Percentiles rank a stretch among this genome's conserved stretches.
These are phyloP conservation scores for Colletotrichum plurivorum DNA, from an alignment of 2,329 filamentous ascomycete species.

Conservation along the genomic window DNA sequence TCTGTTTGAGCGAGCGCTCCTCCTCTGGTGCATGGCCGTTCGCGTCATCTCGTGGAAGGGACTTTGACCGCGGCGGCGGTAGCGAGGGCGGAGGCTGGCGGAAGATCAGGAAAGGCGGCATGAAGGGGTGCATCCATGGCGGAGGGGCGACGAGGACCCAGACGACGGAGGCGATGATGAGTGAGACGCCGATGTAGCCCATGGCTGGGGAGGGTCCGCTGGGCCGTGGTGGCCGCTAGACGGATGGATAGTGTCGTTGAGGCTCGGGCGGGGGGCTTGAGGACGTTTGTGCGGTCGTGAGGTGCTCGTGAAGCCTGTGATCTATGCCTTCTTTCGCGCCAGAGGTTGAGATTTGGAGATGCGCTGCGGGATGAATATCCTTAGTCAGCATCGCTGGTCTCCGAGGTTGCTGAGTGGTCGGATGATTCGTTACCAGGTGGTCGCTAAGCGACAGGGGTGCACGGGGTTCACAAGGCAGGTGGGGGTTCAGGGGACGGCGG, in stretches of 20 bases:
- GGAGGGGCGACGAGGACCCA: constrained; percentile 69
- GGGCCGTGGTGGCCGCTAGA: not conserved
- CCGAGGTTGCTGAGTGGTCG: constrained; percentile 12
- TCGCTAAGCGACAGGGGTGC: constrained; percentile 21
- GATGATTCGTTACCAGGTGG: not conserved
- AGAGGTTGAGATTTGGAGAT: constrained; percentile 4
- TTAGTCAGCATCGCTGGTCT: constrained; percentile 20
- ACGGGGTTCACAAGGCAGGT: constrained; percentile 14
- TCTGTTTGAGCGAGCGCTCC: not conserved
- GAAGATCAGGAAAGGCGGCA: constrained; percentile 56
- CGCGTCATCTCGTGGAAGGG: constrained; percentile 24
- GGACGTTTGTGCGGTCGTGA: not conserved
- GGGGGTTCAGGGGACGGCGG: constrained; percentile 29
- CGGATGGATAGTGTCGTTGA: not conserved
- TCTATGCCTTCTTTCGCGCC: not conserved
- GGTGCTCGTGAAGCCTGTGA: not conserved
- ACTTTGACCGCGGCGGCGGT: constrained; percentile 18
- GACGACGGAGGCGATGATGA: constrained; percentile 73
- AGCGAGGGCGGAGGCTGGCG: constrained; percentile 19
- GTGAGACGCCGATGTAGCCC: constrained; percentile 72
- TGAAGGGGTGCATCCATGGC: constrained; percentile 61
- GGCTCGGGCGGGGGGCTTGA: not conserved
- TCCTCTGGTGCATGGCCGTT: not conserved
- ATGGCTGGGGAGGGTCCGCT: constrained; percentile 46
- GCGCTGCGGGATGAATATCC: not conserved